Conservation (phyloP, 2,329 filamentous ascomycete species). For the Cladorrhinum sp. region DNA sequence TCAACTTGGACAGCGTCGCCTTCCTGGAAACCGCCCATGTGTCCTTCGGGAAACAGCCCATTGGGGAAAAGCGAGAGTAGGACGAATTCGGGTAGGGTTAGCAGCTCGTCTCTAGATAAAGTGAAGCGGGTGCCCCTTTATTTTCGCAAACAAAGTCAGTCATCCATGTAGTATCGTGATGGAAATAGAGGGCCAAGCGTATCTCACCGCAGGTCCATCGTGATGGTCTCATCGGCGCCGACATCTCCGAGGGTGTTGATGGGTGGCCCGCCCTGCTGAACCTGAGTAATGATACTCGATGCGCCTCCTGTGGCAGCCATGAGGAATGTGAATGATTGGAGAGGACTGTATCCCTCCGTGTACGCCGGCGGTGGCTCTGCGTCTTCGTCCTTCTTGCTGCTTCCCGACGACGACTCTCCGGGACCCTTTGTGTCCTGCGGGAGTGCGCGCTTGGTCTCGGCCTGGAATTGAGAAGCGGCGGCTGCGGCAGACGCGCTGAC, state of each 20-base stretch:
- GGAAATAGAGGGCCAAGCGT: not conserved
- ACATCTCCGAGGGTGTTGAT: constrained; percentile 85
- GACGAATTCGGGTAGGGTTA: constrained; percentile 96
- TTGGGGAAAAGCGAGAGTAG: constrained; percentile 97
- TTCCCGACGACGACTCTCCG: constrained; percentile 49
- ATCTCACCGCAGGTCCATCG: constrained; percentile 83
- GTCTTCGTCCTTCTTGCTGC: constrained; percentile 75
- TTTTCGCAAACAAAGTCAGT: constrained; percentile 20
- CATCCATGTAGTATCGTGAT: not conserved
- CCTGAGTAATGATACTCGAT: constrained; percentile 98
- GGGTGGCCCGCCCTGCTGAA: constrained; percentile 87
- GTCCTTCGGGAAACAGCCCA: constrained; percentile 93
- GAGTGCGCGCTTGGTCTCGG: constrained; percentile 81
- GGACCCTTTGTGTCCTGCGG: constrained; percentile 73
- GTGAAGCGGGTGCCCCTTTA: constrained; percentile 86
- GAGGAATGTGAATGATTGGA: constrained; percentile 89
- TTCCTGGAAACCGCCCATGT: constrained; percentile 89
- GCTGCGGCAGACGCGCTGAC: constrained; percentile 24
- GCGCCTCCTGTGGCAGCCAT: constrained; percentile 98
- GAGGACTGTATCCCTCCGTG: constrained; percentile 88
- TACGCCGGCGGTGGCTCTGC: constrained; percentile 94
- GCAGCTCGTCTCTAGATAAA: constrained; percentile 87
- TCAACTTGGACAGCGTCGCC: constrained; percentile 95
- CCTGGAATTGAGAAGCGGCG: constrained; percentile 37
- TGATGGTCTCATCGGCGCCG: constrained; percentile 88